Conservation (phyloP, 2,329 filamentous ascomycete genomes). For the Claviceps humidiphila region DNA sequence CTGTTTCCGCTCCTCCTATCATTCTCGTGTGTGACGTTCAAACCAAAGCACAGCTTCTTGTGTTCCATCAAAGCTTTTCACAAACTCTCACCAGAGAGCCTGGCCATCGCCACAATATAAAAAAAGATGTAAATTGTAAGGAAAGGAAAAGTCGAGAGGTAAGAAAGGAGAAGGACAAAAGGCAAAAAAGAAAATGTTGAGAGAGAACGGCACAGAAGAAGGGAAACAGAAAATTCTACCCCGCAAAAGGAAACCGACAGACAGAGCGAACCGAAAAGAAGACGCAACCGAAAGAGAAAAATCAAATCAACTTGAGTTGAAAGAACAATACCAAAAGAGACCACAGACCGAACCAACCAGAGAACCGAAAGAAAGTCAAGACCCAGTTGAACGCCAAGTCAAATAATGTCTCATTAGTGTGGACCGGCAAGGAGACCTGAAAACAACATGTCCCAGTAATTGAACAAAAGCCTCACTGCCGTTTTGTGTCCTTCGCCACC, state of each 20-base stretch:
- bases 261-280: no score
- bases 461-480: conserved; percentile 2
- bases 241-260: no score
- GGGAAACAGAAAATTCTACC: no score
- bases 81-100: conserved; percentile 14
- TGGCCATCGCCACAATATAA: conserved; percentile 21
- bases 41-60: conserved; percentile 14
- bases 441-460: conserved; percentile 9
- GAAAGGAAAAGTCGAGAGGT: conserved; percentile 2
- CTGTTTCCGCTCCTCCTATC: not conserved
- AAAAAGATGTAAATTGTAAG: conserved; percentile 21
- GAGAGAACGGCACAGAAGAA: no score
- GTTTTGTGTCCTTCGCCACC: not conserved
- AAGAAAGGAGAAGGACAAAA: conserved; percentile 4
- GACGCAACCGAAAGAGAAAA: no score
- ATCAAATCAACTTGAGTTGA: no score
- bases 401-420: conserved; percentile 18
- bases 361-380: not conserved
- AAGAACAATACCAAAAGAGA: no score
- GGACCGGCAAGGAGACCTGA: conserved; percentile 1
- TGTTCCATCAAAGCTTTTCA: conserved; percentile 15
- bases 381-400: conserved; percentile 25
- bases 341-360: no score
- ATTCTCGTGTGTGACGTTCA: conserved; percentile 6
- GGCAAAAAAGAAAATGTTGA: no score